phyloP scores from a whole-genome alignment of 345 rosid species.

The Carallia pectinifolia region DNA sequence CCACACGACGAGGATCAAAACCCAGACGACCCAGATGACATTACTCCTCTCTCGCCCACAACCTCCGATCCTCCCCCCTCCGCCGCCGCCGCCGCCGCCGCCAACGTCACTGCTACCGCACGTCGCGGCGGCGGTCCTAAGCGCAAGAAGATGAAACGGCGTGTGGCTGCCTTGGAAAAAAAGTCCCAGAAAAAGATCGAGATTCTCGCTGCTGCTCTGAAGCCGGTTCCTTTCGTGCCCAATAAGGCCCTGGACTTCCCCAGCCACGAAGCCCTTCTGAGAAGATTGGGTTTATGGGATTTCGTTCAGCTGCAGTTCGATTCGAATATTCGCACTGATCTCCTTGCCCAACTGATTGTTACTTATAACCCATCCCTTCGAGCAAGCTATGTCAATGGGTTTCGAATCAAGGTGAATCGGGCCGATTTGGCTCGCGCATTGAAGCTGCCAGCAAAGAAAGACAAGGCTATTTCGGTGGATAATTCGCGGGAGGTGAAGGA shows the following conservation, averaged over 20 bases:
- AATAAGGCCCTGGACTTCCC: constrained; percentile 53
- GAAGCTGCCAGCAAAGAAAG: constrained; percentile 57
- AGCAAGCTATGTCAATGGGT: constrained; percentile 58
- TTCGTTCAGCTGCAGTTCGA: constrained; percentile 72
- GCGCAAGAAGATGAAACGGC: constrained; percentile 1
- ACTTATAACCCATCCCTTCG: constrained; percentile 37
- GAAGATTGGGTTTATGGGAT: constrained; percentile 78
- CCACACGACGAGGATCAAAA: constrained; percentile 12
- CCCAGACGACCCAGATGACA: constrained; percentile 15
- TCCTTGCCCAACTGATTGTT: constrained; percentile 64
- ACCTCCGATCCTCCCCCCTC: neutral
- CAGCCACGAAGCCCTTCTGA: constrained; percentile 54
- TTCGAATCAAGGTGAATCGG: constrained; percentile 54
- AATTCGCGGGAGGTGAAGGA: constrained; percentile 36
- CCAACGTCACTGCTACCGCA: neutral
- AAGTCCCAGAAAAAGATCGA: constrained; percentile 52
- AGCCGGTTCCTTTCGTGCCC: constrained; percentile 65
- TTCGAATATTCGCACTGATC: constrained; percentile 43
- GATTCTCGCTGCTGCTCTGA: constrained; percentile 39
- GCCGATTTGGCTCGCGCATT: constrained; percentile 81
- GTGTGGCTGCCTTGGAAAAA: constrained; percentile 23
- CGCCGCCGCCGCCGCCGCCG: neutral
- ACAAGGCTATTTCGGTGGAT: constrained; percentile 31
- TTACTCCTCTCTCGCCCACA: constrained; percentile 5
- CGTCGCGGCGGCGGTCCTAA: constrained; percentile 19